Conservation (phyloP, 1,284 basidiomycete species). For the Ganoderma multipileum region DNA sequence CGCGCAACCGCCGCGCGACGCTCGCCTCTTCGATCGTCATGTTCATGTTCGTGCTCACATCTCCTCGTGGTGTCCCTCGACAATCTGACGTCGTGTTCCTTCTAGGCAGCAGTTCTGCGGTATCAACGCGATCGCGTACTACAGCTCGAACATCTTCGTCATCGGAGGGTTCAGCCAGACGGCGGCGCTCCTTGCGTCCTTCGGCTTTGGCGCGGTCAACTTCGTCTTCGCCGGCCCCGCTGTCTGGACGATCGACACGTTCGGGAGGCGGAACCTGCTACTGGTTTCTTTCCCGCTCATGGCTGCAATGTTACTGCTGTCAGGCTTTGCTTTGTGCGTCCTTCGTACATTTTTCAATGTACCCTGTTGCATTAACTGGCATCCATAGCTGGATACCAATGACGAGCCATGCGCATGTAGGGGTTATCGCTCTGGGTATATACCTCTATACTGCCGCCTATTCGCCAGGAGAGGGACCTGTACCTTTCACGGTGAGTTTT, state of each 20-base stretch:
- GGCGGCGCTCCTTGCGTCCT: slow-evolving; percentile 65
- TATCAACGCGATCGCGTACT: slow-evolving; percentile 71
- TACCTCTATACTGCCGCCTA: slow-evolving; percentile 71
- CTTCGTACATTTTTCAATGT: not conserved
- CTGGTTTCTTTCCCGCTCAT: slow-evolving; percentile 73
- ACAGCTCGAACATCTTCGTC: slow-evolving; percentile 66
- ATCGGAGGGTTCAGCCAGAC: slow-evolving; percentile 56
- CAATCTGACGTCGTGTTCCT: not conserved
- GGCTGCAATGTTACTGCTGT: slow-evolving; percentile 66
- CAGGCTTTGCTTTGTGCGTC: slow-evolving; percentile 58
- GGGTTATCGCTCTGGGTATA: slow-evolving; percentile 63
- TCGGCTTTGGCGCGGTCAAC: slow-evolving; percentile 60
- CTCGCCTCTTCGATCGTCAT: slow-evolving; percentile 75
- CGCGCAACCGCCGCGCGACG: slow-evolving; percentile 77
- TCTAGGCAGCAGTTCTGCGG: slow-evolving; percentile 65
- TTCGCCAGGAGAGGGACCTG: slow-evolving; percentile 81
- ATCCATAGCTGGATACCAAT: slow-evolving; percentile 44
- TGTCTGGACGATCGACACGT: slow-evolving; percentile 64
- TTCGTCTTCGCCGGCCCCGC: slow-evolving; percentile 65
- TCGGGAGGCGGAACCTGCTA: slow-evolving; percentile 73
- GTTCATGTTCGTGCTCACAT: slow-evolving; percentile 50
- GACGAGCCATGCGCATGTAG: slow-evolving; percentile 48
- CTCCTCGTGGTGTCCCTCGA: not conserved
- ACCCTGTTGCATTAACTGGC: no score
- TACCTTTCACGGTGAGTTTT: slow-evolving; percentile 62